A percentile compares a stretch with the other conserved stretches of the same genome.
Conservation (phyloP, 805 yeast species). For the Candida palmyrensis region DNA sequence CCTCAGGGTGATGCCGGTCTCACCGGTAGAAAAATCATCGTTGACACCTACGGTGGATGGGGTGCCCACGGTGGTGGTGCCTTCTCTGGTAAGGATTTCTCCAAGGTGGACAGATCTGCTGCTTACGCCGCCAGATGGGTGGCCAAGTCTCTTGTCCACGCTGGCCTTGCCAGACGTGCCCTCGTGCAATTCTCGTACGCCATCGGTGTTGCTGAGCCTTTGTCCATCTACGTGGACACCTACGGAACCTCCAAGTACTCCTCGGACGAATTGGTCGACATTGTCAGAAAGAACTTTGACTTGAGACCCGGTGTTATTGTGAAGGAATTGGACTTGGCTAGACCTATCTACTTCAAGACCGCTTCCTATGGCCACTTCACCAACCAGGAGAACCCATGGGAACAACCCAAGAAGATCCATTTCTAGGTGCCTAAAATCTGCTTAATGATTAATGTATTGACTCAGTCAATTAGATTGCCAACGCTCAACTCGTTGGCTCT, state of each 20-base stretch:
- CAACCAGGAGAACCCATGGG: conserved; percentile 98
- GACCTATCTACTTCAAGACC: conserved; percentile 98
- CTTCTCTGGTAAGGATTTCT: conserved; percentile 99
- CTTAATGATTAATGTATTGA: conserved; percentile 41
- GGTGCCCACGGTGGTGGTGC: conserved; percentile 99
- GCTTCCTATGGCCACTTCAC: conserved; percentile 99
- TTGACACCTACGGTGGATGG: conserved; percentile 99
- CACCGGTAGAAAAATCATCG: conserved; percentile 99
- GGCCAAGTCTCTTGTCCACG: conserved; percentile 94
- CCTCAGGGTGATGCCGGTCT: conserved; percentile 99
- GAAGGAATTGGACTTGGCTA: conserved; percentile 92
- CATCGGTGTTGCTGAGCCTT: conserved; percentile 99
- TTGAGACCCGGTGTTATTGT: conserved; percentile 99
- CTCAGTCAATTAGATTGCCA: conserved; percentile 24
- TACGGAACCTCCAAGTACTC: conserved; percentile 95
- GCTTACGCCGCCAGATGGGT: conserved; percentile 99
- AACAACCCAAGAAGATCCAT: conserved; percentile 80
- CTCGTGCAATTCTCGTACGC: conserved; percentile 99
- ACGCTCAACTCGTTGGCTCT: conserved; percentile 45
- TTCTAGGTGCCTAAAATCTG: conserved; percentile 34
- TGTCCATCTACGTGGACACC: conserved; percentile 94
- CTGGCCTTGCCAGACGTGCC: conserved; percentile 95
- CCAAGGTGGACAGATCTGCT: conserved; percentile 99
- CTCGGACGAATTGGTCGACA: conserved; percentile 84
- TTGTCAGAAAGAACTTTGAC: conserved; percentile 92